Evolutionary conservation across 2,329 filamentous ascomycete genomes (phyloP).

Genomic region (Trichoderma sp.): DNA sequence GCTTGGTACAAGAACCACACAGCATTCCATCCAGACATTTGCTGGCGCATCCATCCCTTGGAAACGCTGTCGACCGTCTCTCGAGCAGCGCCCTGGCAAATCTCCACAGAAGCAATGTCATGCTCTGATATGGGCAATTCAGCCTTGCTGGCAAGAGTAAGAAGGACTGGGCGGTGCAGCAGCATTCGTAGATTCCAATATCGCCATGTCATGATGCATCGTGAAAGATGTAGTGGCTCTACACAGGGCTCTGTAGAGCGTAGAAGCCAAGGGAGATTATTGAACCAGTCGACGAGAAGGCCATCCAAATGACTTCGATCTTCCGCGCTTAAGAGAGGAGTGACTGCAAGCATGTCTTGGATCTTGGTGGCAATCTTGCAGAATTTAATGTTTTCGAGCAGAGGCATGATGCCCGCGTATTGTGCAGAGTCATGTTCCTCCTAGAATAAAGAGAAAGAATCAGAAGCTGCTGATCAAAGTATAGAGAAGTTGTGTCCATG

Average conservation of each 20-base stretch:
- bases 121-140: slow-evolving; percentile 53
- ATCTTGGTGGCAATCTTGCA: slow-evolving; percentile 76
- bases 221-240: slow-evolving; percentile 65
- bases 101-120: slow-evolving; percentile 65
- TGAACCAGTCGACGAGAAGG: slow-evolving; percentile 70
- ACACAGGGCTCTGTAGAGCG: slow-evolving; percentile 65
- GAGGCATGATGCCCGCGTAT: slow-evolving; percentile 63
- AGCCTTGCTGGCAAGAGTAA: slow-evolving; percentile 57
- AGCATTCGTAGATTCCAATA: slow-evolving; percentile 77
- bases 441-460: neutral
- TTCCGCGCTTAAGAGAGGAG: slow-evolving; percentile 62
- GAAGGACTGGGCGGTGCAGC: slow-evolving; percentile 68
- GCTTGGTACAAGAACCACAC: slow-evolving; percentile 82
- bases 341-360: slow-evolving; percentile 70
- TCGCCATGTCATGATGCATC: slow-evolving; percentile 77
- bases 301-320: slow-evolving; percentile 65
- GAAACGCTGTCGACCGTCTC: slow-evolving; percentile 71
- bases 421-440: slow-evolving; percentile 49
- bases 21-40: slow-evolving; percentile 78
- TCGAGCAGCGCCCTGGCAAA: slow-evolving; percentile 66
- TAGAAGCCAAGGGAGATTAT: slow-evolving; percentile 64
- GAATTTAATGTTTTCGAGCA: slow-evolving; percentile 75
- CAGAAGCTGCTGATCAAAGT: neutral
- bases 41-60: slow-evolving; percentile 65
- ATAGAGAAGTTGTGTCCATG: neutral